Conservation (phyloP, 1,284 basidiomycete genomes). For the Heliocybe sulcata region DNA sequence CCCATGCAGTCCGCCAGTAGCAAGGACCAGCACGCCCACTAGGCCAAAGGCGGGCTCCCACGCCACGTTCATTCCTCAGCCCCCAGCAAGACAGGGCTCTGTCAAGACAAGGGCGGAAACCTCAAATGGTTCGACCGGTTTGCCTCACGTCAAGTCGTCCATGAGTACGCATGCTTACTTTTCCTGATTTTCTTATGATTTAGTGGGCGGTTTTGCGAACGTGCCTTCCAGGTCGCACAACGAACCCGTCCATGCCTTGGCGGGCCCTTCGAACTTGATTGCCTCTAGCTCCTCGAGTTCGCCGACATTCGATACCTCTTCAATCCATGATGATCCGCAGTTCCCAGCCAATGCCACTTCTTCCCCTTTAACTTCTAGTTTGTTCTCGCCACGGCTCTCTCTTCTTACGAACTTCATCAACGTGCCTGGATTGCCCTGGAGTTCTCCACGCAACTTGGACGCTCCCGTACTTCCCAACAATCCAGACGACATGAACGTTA, state of each 20-base stretch:
- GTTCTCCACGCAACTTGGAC: not conserved
- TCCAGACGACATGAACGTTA: not conserved
- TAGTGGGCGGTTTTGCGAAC: not conserved
- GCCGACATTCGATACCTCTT: not conserved
- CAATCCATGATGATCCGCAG: not conserved
- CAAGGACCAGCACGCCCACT: not conserved
- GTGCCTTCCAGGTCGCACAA: not conserved
- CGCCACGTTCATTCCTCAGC: not conserved
- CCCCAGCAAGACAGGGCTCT: not conserved
- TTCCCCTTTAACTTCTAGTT: not conserved
- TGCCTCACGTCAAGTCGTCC: not conserved
- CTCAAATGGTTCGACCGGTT: not conserved
- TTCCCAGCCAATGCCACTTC: not conserved
- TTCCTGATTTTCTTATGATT: not conserved
- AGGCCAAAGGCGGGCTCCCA: not conserved
- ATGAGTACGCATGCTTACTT: conserved; percentile 1
- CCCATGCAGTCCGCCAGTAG: not conserved
- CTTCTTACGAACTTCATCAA: conserved; percentile 1
- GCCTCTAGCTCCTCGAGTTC: not conserved
- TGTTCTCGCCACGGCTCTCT: conserved; percentile 1
- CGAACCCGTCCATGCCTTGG: not conserved
- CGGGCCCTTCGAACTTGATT: not conserved
- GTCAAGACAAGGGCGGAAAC: not conserved
- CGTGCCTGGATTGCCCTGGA: not conserved
- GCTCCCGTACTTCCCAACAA: not conserved